Conservation (phyloP, 345 rosid species). For the Rhodomyrtus tomentosa region DNA sequence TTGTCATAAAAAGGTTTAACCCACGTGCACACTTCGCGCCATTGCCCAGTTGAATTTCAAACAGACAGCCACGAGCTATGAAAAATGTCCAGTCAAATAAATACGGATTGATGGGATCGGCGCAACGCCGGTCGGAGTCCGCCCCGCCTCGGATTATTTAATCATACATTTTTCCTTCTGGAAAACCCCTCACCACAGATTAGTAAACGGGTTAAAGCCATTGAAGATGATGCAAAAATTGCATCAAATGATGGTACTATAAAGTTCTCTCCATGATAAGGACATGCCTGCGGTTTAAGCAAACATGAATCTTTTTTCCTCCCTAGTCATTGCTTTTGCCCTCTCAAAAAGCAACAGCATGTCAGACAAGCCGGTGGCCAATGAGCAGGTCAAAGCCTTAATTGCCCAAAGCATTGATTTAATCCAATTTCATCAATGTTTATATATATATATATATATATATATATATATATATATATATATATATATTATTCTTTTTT, state of each 20-base stretch:
- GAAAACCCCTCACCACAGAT: not conserved
- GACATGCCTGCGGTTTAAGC: not conserved
- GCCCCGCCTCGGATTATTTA: fast-evolving
- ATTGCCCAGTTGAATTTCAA: not conserved
- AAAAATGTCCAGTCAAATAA: not conserved
- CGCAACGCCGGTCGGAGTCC: not conserved
- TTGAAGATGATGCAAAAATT: not conserved
- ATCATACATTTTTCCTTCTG: not conserved
- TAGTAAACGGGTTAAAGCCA: not conserved
- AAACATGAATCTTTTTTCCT: not conserved
- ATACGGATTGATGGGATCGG: fast-evolving
- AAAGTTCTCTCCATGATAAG: not conserved
- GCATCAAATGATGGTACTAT: not conserved
- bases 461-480: too few relatives aligned
- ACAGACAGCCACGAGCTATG: not conserved
- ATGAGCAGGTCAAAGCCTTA: not conserved
- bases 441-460: too few relatives aligned
- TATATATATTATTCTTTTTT: too few relatives aligned
- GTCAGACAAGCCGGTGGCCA: not conserved
- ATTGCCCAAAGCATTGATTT: not conserved
- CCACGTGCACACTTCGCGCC: not conserved
- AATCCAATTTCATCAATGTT: not conserved
- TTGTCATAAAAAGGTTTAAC: not conserved
- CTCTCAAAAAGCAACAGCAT: not conserved
- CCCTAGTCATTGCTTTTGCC: not conserved